phyloP scores from a whole-genome alignment of 441 rosid genomes.

The Croton laevigatus region DNA sequence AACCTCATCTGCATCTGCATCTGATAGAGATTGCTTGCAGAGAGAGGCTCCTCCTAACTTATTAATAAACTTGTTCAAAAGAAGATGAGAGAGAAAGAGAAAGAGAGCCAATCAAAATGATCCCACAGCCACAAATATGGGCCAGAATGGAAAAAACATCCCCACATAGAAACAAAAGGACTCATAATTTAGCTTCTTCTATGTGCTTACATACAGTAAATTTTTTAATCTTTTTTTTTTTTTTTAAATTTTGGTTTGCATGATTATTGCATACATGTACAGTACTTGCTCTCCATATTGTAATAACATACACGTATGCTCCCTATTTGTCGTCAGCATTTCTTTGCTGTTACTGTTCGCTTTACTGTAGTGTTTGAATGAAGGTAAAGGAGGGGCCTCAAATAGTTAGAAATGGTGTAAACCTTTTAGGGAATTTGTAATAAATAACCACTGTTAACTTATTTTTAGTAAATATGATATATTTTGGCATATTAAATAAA shows the following conservation, averaged over 20 bases:
- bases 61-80: slow-evolving; percentile 32
- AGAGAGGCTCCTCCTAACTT: slow-evolving; percentile 23
- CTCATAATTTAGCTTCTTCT: slow-evolving; percentile 34
- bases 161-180: slow-evolving; percentile 37
- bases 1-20: slow-evolving; percentile 38
- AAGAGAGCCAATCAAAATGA: slow-evolving; percentile 37
- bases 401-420: too few relatives aligned
- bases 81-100: slow-evolving; percentile 10
- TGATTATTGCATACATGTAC: slow-evolving; percentile 24
- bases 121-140: slow-evolving; percentile 45
- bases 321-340: slow-evolving; percentile 22
- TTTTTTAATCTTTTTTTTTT: background rate
- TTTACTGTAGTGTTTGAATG: too few relatives aligned
- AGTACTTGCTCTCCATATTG: slow-evolving; percentile 6
- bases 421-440: too few relatives aligned
- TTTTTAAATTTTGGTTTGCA: slow-evolving; percentile 15
- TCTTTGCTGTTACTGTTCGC: background rate
- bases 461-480: too few relatives aligned
- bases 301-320: slow-evolving; percentile 28
- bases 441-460: too few relatives aligned
- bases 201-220: slow-evolving; percentile 14
- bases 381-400: too few relatives aligned
- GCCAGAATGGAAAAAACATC: slow-evolving; percentile 34
- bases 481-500: too few relatives aligned
- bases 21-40: slow-evolving; percentile 34